phyloP scores from a whole-genome alignment of 805 yeast genomes.

The Monosporozyma solicola region DNA sequence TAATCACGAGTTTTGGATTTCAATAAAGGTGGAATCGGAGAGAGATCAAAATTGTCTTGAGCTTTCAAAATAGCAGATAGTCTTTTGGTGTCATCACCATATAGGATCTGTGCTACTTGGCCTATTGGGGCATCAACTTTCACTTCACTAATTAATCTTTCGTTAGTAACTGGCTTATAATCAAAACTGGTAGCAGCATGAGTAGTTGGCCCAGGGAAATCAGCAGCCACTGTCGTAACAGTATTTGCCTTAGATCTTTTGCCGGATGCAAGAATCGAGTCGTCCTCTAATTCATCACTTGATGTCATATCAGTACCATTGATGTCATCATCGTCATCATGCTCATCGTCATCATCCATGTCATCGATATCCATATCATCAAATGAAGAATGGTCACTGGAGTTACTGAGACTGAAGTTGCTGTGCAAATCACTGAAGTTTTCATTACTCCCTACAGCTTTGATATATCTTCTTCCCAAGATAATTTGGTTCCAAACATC shows the following conservation, averaged over 20 bases:
- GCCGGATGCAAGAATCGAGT: not conserved
- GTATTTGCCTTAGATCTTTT: conserved; percentile 28
- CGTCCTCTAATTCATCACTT: conserved; percentile 29
- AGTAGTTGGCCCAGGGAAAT: conserved; percentile 32
- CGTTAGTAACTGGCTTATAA: conserved; percentile 40
- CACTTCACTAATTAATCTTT: conserved; percentile 48
- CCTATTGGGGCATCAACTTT: conserved; percentile 58
- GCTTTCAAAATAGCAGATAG: conserved; percentile 39
- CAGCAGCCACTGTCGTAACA: conserved; percentile 1
- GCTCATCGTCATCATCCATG: conserved; percentile 20
- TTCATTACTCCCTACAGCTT: conserved; percentile 16
- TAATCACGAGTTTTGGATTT: conserved; percentile 38
- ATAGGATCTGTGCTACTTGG: conserved; percentile 48
- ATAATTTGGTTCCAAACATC: conserved; percentile 53
- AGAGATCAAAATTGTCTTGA: conserved; percentile 56
- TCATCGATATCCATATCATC: conserved; percentile 11
- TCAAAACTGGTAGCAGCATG: conserved; percentile 42
- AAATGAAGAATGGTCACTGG: not conserved
- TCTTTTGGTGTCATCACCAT: conserved; percentile 49
- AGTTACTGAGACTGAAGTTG: not conserved
- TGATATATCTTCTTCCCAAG: conserved; percentile 54
- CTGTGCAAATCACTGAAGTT: conserved; percentile 16
- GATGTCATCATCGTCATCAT: conserved; percentile 16
- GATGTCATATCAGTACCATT: conserved; percentile 21
- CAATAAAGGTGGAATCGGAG: conserved; percentile 37